Evolutionary conservation across 2,329 filamentous ascomycete species (phyloP).

Genomic region (Alternaria burnsii): DNA sequence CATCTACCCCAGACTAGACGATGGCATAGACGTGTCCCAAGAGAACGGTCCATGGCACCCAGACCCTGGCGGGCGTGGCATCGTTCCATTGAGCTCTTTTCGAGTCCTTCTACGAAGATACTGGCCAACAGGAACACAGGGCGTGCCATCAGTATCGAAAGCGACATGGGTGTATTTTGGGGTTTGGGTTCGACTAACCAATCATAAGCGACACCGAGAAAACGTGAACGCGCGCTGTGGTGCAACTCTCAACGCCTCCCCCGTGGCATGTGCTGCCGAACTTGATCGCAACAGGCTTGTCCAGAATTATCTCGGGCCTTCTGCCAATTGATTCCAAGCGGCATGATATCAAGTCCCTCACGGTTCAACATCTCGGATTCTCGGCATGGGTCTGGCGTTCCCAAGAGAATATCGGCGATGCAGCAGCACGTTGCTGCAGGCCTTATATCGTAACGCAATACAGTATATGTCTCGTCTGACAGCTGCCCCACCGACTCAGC

Average conservation of each 20-base stretch:
- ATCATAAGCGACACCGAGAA: slow-evolving; percentile 20
- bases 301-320: slow-evolving; percentile 9
- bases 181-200: slow-evolving; percentile 13
- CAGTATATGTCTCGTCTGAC: slow-evolving; percentile 7
- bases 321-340: slow-evolving; percentile 23
- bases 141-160: slow-evolving; percentile 19
- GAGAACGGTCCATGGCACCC: slow-evolving; percentile 24
- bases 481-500: slow-evolving; percentile 12
- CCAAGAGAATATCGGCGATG: slow-evolving; percentile 11
- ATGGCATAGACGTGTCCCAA: slow-evolving; percentile 17
- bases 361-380: neutral
- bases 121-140: slow-evolving; percentile 13
- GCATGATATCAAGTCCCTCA: slow-evolving; percentile 16
- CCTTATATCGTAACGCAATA: slow-evolving; percentile 15
- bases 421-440: slow-evolving; percentile 8
- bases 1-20: slow-evolving; percentile 15
- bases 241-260: slow-evolving; percentile 21
- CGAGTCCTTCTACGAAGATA: neutral
- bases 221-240: slow-evolving; percentile 32
- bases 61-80: slow-evolving; percentile 19
- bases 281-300: slow-evolving; percentile 16
- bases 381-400: slow-evolving; percentile 11
- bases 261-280: slow-evolving; percentile 26
- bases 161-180: slow-evolving; percentile 19
- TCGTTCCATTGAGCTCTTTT: slow-evolving; percentile 4